phyloP scores from a whole-genome alignment of 192 early-diverging fungal species.

The Coemansia sp. region DNA sequence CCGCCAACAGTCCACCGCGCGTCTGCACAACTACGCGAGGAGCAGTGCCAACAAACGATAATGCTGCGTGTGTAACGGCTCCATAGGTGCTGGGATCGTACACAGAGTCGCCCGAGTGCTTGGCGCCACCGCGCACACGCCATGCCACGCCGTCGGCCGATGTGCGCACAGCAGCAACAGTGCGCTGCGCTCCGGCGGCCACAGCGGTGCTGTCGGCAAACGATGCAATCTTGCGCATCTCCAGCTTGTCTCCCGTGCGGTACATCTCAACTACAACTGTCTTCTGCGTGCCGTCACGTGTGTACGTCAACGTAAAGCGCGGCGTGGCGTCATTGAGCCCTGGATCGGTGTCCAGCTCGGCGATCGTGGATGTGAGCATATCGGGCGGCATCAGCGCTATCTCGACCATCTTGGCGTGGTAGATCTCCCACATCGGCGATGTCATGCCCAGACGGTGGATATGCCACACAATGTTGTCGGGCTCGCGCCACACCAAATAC shows the following conservation, averaged over 20 bases:
- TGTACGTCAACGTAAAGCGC: conserved; percentile 38
- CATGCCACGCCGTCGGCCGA: conserved; percentile 20
- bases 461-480: conserved; percentile 48
- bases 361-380: conserved; percentile 48
- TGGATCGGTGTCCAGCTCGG: conserved; percentile 30
- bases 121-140: conserved; percentile 21
- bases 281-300: conserved; percentile 36
- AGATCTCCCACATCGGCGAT: conserved; percentile 38
- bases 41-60: conserved; percentile 8
- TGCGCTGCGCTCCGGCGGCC: conserved; percentile 12
- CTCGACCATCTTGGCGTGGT: conserved; percentile 43
- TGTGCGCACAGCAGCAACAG: conserved; percentile 12
- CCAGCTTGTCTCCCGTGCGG: conserved; percentile 21
- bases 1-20: conserved; percentile 58
- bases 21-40: conserved; percentile 58
- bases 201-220: conserved; percentile 16
- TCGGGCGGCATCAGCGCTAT: conserved; percentile 36
- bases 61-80: conserved; percentile 20
- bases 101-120: conserved; percentile 24
- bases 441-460: conserved; percentile 36
- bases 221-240: conserved; percentile 43
- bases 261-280: conserved; percentile 47
- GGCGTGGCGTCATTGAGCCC: conserved; percentile 22
- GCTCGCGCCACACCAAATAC: conserved; percentile 56
- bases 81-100: conserved; percentile 49